Percentiles rank a stretch among this genome's conserved stretches.
These are phyloP conservation scores for Pestalotiopsis sp. DNA, from an alignment of 2,329 filamentous ascomycete genomes.

Conservation along the genomic window DNA sequence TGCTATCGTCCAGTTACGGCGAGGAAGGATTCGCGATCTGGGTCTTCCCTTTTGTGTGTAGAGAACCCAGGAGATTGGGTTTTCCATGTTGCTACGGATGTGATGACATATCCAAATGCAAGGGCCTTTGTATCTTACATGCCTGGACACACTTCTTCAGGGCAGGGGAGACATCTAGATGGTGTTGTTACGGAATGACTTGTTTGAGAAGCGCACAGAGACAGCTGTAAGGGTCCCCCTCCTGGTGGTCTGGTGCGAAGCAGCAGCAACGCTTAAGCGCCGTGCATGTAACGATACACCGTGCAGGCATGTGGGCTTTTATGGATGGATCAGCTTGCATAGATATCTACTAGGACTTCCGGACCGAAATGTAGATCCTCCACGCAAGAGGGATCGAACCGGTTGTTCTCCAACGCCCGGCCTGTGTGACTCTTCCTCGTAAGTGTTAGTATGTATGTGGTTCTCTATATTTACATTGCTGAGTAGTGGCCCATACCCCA, in stretches of 20 bases:
- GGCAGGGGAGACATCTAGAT: neutral
- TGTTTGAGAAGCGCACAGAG: neutral
- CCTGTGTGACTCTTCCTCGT: neutral
- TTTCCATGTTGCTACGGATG: neutral
- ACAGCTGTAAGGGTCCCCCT: too few species aligned
- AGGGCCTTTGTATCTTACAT: neutral
- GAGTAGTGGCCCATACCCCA: too few species aligned
- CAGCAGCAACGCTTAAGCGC: neutral
- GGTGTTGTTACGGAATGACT: neutral
- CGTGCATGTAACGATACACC: neutral
- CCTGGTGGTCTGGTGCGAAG: neutral
- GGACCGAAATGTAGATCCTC: neutral
- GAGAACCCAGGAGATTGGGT: neutral
- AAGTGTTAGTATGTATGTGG: neutral
- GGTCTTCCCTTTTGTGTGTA: neutral
- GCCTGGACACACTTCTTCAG: neutral
- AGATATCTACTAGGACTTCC: neutral
- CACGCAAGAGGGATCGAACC: neutral
- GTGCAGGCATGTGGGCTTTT: neutral
- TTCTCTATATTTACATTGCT: too few species aligned
- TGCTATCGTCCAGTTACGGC: neutral
- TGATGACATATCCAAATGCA: neutral
- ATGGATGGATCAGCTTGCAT: neutral
- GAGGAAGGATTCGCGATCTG: neutral
- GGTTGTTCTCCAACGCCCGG: neutral